Conservation (phyloP, 768 basidiomycete genomes). For the Leccinum truebloodii region DNA sequence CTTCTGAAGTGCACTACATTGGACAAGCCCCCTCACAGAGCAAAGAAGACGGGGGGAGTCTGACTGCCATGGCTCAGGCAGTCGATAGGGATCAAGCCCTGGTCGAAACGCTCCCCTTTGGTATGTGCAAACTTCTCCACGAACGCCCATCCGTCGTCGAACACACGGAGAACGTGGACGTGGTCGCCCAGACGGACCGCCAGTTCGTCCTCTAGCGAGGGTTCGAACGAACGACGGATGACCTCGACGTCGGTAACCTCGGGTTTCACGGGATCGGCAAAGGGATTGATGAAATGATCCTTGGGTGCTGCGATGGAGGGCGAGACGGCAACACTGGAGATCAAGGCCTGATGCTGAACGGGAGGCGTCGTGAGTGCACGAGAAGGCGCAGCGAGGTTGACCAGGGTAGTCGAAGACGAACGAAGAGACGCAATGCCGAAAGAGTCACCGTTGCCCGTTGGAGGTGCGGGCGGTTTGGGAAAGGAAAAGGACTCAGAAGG, state of each 20-base stretch:
- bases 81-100: slow-evolving; percentile 69
- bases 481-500: slow-evolving; percentile 69
- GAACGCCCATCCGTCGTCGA: slow-evolving; percentile 73
- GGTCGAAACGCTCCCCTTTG: slow-evolving; percentile 10
- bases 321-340: neutral
- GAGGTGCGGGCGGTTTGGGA: slow-evolving; percentile 55
- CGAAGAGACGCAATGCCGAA: slow-evolving; percentile 2
- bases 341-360: slow-evolving; percentile 9
- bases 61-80: slow-evolving; percentile 56
- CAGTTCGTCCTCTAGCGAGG: slow-evolving; percentile 62
- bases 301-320: slow-evolving; percentile 8
- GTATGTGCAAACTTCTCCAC: slow-evolving; percentile 45
- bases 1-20: slow-evolving; percentile 3
- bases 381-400: slow-evolving; percentile 20
- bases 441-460: neutral
- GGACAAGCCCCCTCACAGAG: slow-evolving; percentile 13
- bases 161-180: slow-evolving; percentile 54
- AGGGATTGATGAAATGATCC: slow-evolving; percentile 30
- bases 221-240: slow-evolving; percentile 56
- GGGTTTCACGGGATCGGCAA: slow-evolving; percentile 33
- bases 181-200: slow-evolving; percentile 49
- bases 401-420: slow-evolving; percentile 22
- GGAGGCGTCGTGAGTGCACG: slow-evolving; percentile 16
- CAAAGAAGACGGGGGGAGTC: slow-evolving; percentile 49
- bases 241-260: slow-evolving; percentile 46